Evolutionary conservation across 768 basidiomycete genomes (phyloP), one percentile per base, ranked within the genome.

Genomic region (Lentinus brumalis): DNA sequence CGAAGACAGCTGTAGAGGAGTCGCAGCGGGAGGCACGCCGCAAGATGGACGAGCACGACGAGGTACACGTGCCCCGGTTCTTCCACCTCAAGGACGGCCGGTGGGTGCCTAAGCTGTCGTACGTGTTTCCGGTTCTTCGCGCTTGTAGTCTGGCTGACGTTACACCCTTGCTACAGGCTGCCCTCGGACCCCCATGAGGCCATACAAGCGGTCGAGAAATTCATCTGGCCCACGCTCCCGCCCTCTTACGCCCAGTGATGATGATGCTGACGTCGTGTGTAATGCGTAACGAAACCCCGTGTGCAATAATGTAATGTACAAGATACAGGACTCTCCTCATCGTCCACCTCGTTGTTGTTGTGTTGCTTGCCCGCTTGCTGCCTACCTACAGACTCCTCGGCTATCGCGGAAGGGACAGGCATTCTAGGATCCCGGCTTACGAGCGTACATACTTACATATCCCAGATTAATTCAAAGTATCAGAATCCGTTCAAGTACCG

Each of bases 1-100:
- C 94, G 50, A 99, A 99, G 80, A 84, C 85, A 2, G 81, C 82
- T 12, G 92, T 99, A 0, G 97, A 99, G 77, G 94, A 96, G 64
- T 86, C 86, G 29, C 96, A 98, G 76, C 82, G 97, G 50, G 94
- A 97, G 67, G 74, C 83, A 57, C 86, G 92, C 41, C 85, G 81
- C 69, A 76, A 77, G 71, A 80, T 90, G 62, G 95, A 96, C 60
- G 91, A 90, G 68, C 83, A 73, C 18, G 92, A 91, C 5, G 79
- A 84, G 64, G 76, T 76, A 53, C 87, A 91, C 67, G 76, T 81
- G n/a, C 85, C 92, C 50, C 81, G 89, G 66, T 98, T 89, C 78
- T 99, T 99, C 75, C 83, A 86, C 72, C 76, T 83, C 67, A 77
- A 77, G 56, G 85, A 91, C 60, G 92, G 92, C 6, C 85, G 86